Conservation (phyloP, 2,329 filamentous ascomycete species). For the Pezicula radicicola region DNA sequence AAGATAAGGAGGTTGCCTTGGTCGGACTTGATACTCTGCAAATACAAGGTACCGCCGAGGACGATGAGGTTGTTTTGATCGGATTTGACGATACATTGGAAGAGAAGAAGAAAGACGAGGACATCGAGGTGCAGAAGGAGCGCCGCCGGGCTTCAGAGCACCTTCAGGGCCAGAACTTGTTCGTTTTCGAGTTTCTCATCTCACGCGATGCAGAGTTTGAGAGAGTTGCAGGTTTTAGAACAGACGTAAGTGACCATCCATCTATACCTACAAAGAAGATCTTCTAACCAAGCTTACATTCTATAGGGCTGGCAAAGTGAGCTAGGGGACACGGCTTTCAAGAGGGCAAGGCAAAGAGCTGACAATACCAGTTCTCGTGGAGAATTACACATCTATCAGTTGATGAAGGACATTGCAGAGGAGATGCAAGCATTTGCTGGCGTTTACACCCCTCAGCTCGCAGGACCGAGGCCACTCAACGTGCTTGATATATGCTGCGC, state of each 20-base stretch:
- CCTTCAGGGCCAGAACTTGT: neutral
- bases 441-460: neutral
- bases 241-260: conserved; percentile 8
- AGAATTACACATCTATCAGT: conserved; percentile 30
- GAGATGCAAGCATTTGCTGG: conserved; percentile 33
- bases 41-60: no score
- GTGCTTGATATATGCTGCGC: conserved; percentile 26
- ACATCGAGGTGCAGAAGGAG: neutral
- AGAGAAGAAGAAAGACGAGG: neutral
- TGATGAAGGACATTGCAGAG: conserved; percentile 41
- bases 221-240: conserved; percentile 13
- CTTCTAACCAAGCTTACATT: neutral
- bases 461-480: conserved; percentile 4
- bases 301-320: conserved; percentile 42
- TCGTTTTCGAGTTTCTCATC: conserved; percentile 15
- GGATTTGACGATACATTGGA: neutral
- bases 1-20: neutral
- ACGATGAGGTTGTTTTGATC: neutral
- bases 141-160: conserved; percentile 1
- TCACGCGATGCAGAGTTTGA: conserved; percentile 13
- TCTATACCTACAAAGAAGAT: neutral
- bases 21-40: neutral
- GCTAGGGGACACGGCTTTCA: conserved; percentile 40
- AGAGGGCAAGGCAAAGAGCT: conserved; percentile 33
- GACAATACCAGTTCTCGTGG: conserved; percentile 28